phyloP scores from a whole-genome alignment of 306 rosid species.

The Corylus avellana region DNA sequence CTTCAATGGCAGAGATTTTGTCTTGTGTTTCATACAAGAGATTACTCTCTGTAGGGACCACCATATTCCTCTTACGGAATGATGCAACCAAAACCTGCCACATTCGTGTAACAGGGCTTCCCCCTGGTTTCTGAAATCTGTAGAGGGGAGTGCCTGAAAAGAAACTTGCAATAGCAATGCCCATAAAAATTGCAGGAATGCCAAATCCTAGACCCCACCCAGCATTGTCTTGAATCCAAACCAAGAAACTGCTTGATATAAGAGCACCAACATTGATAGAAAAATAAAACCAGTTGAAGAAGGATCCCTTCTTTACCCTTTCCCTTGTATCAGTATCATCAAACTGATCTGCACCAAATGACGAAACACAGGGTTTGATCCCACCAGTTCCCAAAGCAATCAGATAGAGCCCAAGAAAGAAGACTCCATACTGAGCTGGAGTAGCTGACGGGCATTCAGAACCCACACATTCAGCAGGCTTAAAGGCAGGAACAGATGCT shows the following conservation, averaged over 20 bases:
- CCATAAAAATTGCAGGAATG: slow-evolving; percentile 92
- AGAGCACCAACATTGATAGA: slow-evolving; percentile 90
- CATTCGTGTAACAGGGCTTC: slow-evolving; percentile 93
- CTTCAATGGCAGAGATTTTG: slow-evolving; percentile 82
- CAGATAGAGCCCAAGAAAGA: slow-evolving; percentile 89
- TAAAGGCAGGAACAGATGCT: slow-evolving; percentile 71
- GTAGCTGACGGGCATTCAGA: slow-evolving; percentile 76
- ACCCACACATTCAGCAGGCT: slow-evolving; percentile 71
- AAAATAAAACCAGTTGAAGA: slow-evolving; percentile 98
- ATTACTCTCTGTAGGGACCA: slow-evolving; percentile 70
- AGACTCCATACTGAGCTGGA: slow-evolving; percentile 78
- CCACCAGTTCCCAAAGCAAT: slow-evolving; percentile 99
- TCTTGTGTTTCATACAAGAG: slow-evolving; percentile 77
- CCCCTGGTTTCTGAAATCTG: slow-evolving; percentile 96
- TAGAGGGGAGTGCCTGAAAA: slow-evolving; percentile 80
- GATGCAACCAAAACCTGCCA: slow-evolving; percentile 95
- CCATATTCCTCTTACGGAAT: slow-evolving; percentile 56
- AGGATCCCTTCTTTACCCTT: slow-evolving; percentile 88
- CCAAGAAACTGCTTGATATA: slow-evolving; percentile 76
- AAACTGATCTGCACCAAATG: slow-evolving; percentile 98
- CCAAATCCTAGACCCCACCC: slow-evolving; percentile 99
- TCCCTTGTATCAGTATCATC: slow-evolving; percentile 87
- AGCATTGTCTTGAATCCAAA: slow-evolving; percentile 92
- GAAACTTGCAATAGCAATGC: slow-evolving; percentile 77
- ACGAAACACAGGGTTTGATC: slow-evolving; percentile 91